Evolutionary conservation across 140 eudicot species (phyloP).

Genomic region (Senecio squalidus): DNA sequence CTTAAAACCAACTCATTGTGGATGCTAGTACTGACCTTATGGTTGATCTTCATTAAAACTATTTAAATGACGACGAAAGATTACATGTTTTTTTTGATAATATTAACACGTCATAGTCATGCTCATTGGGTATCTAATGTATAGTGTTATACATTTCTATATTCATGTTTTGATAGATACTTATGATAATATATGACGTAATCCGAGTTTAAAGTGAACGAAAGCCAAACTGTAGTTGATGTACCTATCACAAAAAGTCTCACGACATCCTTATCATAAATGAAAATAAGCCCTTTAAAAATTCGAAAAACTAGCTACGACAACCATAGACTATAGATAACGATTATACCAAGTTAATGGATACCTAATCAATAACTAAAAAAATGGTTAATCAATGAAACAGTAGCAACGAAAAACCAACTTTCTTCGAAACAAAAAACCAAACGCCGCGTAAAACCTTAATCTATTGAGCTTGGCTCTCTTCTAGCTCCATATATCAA

Average conservation of each 20-base stretch:
- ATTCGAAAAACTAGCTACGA: neutral
- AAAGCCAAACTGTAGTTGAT: conserved; percentile 3
- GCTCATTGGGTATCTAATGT: neutral
- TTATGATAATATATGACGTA: neutral
- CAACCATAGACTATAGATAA: neutral
- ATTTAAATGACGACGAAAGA: no score
- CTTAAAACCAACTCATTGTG: no score
- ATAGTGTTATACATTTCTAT: neutral
- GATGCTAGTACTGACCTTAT: no score
- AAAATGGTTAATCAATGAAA: neutral
- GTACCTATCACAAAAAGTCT: neutral
- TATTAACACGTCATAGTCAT: neutral
- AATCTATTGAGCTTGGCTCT: no score
- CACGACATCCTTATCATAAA: conserved; percentile 4
- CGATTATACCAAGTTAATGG: neutral
- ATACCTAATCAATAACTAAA: neutral
- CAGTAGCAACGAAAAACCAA: no score
- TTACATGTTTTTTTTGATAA: neutral
- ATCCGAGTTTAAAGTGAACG: neutral
- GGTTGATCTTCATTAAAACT: no score
- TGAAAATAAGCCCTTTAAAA: neutral
- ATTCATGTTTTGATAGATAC: neutral
- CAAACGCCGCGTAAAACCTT: no score
- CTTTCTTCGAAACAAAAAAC: no score
- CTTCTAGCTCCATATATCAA: no score